Base-by-base conservation (phyloP, 2,329 filamentous ascomycete genomes). In the Fusarium solani-melongenae region DNA sequence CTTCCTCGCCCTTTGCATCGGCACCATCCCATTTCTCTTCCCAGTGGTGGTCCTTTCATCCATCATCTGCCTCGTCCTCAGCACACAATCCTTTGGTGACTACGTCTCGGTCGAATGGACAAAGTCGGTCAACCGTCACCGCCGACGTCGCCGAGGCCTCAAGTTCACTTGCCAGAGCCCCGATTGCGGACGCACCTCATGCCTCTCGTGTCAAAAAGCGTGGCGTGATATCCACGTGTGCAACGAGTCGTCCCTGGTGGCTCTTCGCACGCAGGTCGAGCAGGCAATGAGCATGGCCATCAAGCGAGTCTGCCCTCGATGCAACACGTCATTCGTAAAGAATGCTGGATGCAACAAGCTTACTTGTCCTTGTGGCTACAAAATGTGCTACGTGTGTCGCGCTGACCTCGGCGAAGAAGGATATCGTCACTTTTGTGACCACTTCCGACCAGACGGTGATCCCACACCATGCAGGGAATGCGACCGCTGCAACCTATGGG, bases 311-410 rank as follows among this genome's bases (percentile, higher is more conserved):
- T 99, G 96, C 81, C 96, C 96, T 10, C 90, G 92, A 56, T 99
- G 96, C 86, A 92, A 94, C 76, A 94, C 95, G 11, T 94, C 92
- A 17, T 98, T 98, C 81, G 94, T 99, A 83, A 98, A 98, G 82
- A 92, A 91, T 8, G 92, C 92, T 29, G 96, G 96, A 78, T 99
- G 96, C 88, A 99, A 99, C 86, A 98, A 98, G 84, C 88, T 99
- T 44, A 96, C 94, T 7, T 98, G 96, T 80, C 92, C 95, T 17
- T 99, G 96, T 83, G 96, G 96, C 10, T 98, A 98, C 84, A 93
- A 93, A 76, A 98, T 98, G 96, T 99, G 96, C 82, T 99, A 99
- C 79, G 91, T 98, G 55, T 99, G 96, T 82, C 93, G 96, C 44
- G 92, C 92, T 75, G 92, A 94, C 77, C 90, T 92, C 55, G 85